Conservation (phyloP, 2,329 filamentous ascomycete species). For the Verticillium nubilum region DNA sequence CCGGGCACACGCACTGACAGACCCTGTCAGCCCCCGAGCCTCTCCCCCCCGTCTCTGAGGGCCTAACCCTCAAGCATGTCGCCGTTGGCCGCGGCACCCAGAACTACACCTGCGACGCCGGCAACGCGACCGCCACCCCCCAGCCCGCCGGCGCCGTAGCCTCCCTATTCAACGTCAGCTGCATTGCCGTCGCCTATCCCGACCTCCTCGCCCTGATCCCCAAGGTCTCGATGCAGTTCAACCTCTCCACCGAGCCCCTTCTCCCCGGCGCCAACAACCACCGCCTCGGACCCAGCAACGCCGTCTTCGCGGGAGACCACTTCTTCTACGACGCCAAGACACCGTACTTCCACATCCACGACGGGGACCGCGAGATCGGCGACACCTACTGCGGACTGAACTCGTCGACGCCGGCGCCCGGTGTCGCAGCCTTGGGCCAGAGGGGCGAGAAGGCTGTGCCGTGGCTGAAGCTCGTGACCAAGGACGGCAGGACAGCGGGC, state of each 20-base stretch:
- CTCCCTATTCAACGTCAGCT: conserved; percentile 82
- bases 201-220: conserved; percentile 61
- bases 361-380: conserved; percentile 46
- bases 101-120: conserved; percentile 80
- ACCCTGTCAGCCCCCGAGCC: conserved; percentile 42
- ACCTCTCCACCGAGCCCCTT: conserved; percentile 35
- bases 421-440: conserved; percentile 52
- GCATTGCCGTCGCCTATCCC: conserved; percentile 65
- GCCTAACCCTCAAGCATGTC: conserved; percentile 51
- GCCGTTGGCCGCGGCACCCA: conserved; percentile 60
- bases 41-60: conserved; percentile 55
- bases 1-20: conserved; percentile 17
- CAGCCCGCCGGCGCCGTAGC: conserved; percentile 68
- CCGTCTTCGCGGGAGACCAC: conserved; percentile 69
- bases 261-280: conserved; percentile 1
- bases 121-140: conserved; percentile 56
- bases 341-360: conserved; percentile 76
- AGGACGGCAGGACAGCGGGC: conserved; percentile 46
- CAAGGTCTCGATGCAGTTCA: conserved; percentile 61
- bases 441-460: conserved; percentile 64
- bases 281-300: conserved; percentile 50
- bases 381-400: conserved; percentile 59
- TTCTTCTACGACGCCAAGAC: conserved; percentile 69
- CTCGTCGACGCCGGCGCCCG: conserved; percentile 56
- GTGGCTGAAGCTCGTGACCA: conserved; percentile 69